Conservation (phyloP, 495 filamentous ascomycete genomes). For the Cercophora sp. region DNA sequence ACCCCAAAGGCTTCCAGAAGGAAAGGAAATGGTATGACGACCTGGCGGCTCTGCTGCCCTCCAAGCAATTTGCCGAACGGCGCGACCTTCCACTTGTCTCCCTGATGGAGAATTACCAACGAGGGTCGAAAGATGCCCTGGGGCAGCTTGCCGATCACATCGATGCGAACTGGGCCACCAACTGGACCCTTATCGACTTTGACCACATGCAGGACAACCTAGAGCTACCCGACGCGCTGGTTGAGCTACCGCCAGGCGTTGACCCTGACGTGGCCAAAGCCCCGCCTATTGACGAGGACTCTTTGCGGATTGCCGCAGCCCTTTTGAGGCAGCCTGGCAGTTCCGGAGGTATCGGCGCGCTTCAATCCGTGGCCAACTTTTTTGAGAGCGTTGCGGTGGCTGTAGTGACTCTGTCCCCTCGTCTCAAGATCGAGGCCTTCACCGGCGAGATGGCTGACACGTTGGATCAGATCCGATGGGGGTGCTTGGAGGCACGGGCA, state of each 20-base stretch:
- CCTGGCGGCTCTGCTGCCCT: conserved; percentile 26
- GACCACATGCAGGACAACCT: conserved; percentile 17
- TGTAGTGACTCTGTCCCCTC: conserved; percentile 12
- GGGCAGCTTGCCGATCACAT: conserved; percentile 22
- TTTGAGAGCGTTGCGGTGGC: conserved; percentile 14
- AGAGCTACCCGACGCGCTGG: too few species aligned
- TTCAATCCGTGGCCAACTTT: conserved; percentile 14
- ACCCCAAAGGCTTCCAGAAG: conserved; percentile 5
- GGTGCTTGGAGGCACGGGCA: conserved; percentile 20
- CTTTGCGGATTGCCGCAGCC: neutral
- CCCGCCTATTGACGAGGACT: conserved; percentile 3
- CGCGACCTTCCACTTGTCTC: conserved; percentile 21
- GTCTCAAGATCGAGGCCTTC: conserved; percentile 25
- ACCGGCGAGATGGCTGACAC: conserved; percentile 28
- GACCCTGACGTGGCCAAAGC: neutral
- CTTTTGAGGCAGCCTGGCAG: too few species aligned
- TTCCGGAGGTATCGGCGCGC: neutral
- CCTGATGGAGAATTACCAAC: conserved; percentile 16
- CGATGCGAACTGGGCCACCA: conserved; percentile 28
- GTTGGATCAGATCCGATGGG: conserved; percentile 29
- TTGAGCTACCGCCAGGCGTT: too few species aligned
- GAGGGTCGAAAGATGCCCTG: conserved; percentile 2
- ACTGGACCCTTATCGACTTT: conserved; percentile 31
- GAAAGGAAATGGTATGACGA: conserved; percentile 28
- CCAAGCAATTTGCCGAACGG: conserved; percentile 13